Evolutionary conservation across 2,329 filamentous ascomycete species (phyloP).

Genomic region (Trichoderma breve): DNA sequence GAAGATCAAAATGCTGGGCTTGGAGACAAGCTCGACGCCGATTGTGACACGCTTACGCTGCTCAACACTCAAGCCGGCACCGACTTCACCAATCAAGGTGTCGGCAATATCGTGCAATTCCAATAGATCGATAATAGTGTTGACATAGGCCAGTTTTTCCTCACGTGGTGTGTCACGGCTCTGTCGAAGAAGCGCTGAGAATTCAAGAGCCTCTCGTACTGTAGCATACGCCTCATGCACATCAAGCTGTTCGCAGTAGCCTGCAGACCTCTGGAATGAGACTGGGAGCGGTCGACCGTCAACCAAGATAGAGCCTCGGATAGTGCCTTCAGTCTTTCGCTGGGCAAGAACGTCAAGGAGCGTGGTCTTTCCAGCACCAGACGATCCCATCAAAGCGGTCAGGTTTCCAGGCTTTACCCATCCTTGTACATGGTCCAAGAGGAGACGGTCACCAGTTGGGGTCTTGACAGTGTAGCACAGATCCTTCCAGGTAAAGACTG

Average conservation of each 20-base stretch:
- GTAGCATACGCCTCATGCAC: slow-evolving; percentile 70
- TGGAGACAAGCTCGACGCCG: slow-evolving; percentile 60
- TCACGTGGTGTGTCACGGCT: slow-evolving; percentile 58
- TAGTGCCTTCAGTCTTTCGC: slow-evolving; percentile 74
- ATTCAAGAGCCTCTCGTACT: slow-evolving; percentile 62
- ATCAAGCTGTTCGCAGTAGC: slow-evolving; percentile 80
- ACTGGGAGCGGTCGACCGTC: slow-evolving; percentile 69
- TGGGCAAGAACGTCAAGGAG: slow-evolving; percentile 79
- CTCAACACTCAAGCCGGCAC: slow-evolving; percentile 52
- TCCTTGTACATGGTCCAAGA: slow-evolving; percentile 77
- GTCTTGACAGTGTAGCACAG: slow-evolving; percentile 68
- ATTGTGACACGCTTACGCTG: slow-evolving; percentile 58
- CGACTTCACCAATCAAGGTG: slow-evolving; percentile 49
- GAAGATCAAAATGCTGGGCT: slow-evolving; percentile 59
- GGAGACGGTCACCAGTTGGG: slow-evolving; percentile 58
- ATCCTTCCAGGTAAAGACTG: slow-evolving; percentile 72
- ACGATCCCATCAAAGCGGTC: slow-evolving; percentile 77
- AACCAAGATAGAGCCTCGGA: slow-evolving; percentile 71
- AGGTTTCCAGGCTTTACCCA: slow-evolving; percentile 80
- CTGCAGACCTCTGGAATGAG: slow-evolving; percentile 75
- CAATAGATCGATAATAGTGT: slow-evolving; percentile 69
- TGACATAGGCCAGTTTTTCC: slow-evolving; percentile 74
- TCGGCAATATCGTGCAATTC: slow-evolving; percentile 50
- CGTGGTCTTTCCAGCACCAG: slow-evolving; percentile 82
- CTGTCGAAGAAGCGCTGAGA: slow-evolving; percentile 68